Evolutionary conservation across 192 early-diverging fungal genomes (phyloP).

Genomic region (Glomus cerebriforme): DNA sequence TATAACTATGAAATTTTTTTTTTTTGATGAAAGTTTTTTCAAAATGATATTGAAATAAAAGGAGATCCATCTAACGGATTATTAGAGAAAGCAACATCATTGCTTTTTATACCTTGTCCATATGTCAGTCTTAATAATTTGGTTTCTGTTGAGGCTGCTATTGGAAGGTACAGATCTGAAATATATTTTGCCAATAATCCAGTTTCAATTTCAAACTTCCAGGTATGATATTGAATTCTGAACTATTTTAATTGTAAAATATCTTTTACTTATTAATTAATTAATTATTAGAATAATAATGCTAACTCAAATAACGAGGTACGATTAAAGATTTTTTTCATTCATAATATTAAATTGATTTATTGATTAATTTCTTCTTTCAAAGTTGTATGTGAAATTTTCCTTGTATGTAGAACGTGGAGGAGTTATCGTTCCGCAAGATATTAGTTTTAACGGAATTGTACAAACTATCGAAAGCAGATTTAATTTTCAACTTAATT

Average conservation of each 20-base stretch:
- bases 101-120: background rate
- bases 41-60: conserved; percentile 5
- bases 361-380: background rate
- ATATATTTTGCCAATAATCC: background rate
- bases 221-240: background rate
- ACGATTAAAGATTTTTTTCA: background rate
- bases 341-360: background rate
- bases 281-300: background rate
- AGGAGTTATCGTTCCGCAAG: background rate
- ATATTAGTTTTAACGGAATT: background rate
- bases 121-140: background rate
- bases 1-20: background rate
- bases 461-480: background rate
- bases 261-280: background rate
- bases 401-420: conserved; percentile 9
- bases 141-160: background rate
- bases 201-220: background rate
- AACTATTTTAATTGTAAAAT: too few species aligned
- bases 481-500: background rate
- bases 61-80: conserved; percentile 21
- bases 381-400: conserved; percentile 8
- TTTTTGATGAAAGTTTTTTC: conserved; percentile 16
- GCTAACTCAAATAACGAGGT: background rate
- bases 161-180: conserved; percentile 1
- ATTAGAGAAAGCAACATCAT: conserved; percentile 9